Base-by-base conservation (phyloP, 1,139 yeast genomes). In the Yamadazyma pseudoaaseri region DNA sequence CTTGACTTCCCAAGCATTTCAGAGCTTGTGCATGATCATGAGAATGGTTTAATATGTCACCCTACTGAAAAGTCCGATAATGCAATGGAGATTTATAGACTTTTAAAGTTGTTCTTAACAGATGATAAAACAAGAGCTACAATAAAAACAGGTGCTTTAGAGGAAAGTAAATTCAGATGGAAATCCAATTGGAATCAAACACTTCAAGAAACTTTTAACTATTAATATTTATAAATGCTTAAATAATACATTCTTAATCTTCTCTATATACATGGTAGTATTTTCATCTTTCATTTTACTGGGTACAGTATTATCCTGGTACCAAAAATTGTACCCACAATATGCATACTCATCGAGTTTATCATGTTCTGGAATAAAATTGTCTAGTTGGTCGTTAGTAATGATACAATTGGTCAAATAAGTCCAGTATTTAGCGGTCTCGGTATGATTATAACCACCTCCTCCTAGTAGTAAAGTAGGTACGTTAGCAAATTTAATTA, bases 161-260 rank as follows among this genome's bases (percentile, higher is more conserved):
- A 52, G 14, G 96, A 90, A 54, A 77, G 95, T 34, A 44, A 65
- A 27, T 55, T 60, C 21, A 71, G 86, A 37, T 92, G 97, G 97
- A 76, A 79, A 30, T 63, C 70, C 13, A 85, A 83, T 50, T 92
- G 98, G 98, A 37, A 37, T 21, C 27, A 3, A 40, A 45, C 7
- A 39, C 62, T 48, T 47, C 54, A 17, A 39, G 49, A 25, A 33
- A 23, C 15, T 51, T 65, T 43, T 35, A 29, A 33, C 11, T 38
- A 28, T 24, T 20, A 6, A 14, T 22, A 14, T 3, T 58, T 49
- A 16, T 33, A 33, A 4, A 35, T 33, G 25, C 62, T 62, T 2
- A 38, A 27, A 5, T 44, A 45, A 1, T 4, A 17, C 27, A 4
- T 13, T 16, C 12, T 23, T 23, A 69, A 65, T 80, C n/a, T 23